Conservation (phyloP, 2,329 filamentous ascomycete species). For the Colletotrichum magnum region DNA sequence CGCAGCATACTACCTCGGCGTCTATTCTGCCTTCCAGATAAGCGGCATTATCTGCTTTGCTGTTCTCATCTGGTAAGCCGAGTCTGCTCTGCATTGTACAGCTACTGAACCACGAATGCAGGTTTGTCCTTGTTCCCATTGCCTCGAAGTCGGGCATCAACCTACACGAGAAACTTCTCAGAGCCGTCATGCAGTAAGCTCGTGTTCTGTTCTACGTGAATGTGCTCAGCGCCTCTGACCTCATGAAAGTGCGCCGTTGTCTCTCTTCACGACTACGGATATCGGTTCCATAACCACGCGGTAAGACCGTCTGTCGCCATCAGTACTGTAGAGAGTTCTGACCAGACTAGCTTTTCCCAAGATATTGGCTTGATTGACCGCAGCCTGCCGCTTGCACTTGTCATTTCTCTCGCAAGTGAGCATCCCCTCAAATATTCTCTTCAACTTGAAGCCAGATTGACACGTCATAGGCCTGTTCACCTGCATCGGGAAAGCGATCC, state of each 20-base stretch:
- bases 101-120: neutral
- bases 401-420: slow-evolving; percentile 41
- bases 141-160: slow-evolving; percentile 36
- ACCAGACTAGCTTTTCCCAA: slow-evolving; percentile 42
- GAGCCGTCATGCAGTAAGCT: slow-evolving; percentile 34
- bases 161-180: slow-evolving; percentile 35
- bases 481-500: slow-evolving; percentile 54
- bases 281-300: slow-evolving; percentile 44
- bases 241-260: slow-evolving; percentile 35
- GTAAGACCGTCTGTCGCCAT: slow-evolving; percentile 25
- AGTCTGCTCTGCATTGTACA: neutral
- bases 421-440: neutral
- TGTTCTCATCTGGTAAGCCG: slow-evolving; percentile 36
- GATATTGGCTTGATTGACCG: slow-evolving; percentile 46
- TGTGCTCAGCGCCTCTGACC: neutral
- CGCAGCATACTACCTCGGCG: slow-evolving; percentile 44
- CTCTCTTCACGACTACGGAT: slow-evolving; percentile 41
- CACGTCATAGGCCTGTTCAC: slow-evolving; percentile 39
- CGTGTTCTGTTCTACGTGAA: too few species aligned
- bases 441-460: neutral
- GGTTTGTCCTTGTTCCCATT: slow-evolving; percentile 34
- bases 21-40: slow-evolving; percentile 40
- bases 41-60: slow-evolving; percentile 32
- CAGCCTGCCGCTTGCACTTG: slow-evolving; percentile 43
- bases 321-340: neutral